Percentiles rank a stretch among this genome's conserved stretches.
Conservation (phyloP, 2,329 filamentous ascomycete species). For the Aureobasidium melanogenum region DNA sequence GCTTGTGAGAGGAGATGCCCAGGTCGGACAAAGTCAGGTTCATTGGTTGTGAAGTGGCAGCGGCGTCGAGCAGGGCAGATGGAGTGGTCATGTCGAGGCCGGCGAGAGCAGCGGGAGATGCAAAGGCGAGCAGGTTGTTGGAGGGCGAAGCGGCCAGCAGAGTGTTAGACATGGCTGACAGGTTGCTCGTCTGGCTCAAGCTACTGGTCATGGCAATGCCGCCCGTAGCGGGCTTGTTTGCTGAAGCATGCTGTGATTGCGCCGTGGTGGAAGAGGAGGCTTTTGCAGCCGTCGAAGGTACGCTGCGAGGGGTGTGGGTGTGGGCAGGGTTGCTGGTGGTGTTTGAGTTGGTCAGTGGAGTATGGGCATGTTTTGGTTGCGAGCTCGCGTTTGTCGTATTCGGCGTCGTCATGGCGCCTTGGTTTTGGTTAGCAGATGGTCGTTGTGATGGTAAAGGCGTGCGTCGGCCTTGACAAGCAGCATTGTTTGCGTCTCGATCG, state of each 20-base stretch:
- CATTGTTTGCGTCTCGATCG: background rate
- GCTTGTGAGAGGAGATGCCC: constrained; percentile 29
- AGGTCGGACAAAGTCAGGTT: constrained; percentile 33
- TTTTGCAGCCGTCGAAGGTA: constrained; percentile 23
- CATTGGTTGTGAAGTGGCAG: constrained; percentile 33
- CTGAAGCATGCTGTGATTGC: constrained; percentile 29
- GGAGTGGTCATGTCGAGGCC: constrained; percentile 28
- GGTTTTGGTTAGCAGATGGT: background rate
- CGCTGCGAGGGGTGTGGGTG: constrained; percentile 26
- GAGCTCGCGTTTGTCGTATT: background rate
- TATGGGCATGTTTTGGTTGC: background rate
- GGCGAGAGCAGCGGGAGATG: constrained; percentile 36
- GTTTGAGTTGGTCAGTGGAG: background rate
- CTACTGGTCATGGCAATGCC: constrained; percentile 25
- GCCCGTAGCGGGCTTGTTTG: constrained; percentile 20
- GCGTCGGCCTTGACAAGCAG: background rate
- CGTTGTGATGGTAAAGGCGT: background rate
- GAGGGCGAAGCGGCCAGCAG: constrained; percentile 22
- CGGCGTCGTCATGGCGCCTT: constrained; percentile 8
- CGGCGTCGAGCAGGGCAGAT: constrained; percentile 12
- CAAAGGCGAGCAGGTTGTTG: constrained; percentile 26
- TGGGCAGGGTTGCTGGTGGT: background rate
- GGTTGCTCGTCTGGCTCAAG: constrained; percentile 21
- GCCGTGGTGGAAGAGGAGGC: constrained; percentile 23
- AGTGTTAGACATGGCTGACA: constrained; percentile 17